These are phyloP conservation scores for Ephemerocybe angulata DNA, from an alignment of 768 basidiomycete genomes.

Conservation along the genomic window DNA sequence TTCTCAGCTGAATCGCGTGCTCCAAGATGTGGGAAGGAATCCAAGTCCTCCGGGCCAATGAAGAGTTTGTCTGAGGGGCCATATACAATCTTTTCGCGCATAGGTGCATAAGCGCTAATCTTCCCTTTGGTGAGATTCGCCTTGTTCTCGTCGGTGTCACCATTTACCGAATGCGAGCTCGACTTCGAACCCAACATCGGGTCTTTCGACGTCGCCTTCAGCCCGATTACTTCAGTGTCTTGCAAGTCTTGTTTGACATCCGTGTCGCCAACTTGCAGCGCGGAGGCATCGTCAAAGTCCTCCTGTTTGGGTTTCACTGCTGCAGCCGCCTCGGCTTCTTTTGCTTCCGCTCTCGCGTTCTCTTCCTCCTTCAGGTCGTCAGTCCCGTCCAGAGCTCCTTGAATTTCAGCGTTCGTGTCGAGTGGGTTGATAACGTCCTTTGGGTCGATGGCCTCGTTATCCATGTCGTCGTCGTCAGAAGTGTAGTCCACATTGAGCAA, in stretches of 20 bases:
- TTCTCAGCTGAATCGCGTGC: constrained; percentile 16
- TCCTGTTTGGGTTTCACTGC: constrained; percentile 33
- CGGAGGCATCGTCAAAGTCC: constrained; percentile 55
- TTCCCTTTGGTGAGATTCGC: constrained; percentile 37
- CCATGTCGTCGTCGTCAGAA: constrained; percentile 70
- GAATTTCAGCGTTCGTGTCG: constrained; percentile 49
- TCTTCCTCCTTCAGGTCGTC: not conserved
- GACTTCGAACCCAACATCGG: constrained; percentile 47
- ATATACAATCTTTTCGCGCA: constrained; percentile 63
- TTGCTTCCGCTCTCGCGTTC: constrained; percentile 2
- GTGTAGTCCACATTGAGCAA: constrained; percentile 49
- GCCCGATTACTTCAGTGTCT: constrained; percentile 21
- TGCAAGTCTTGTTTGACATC: not conserved
- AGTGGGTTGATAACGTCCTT: constrained; percentile 56
- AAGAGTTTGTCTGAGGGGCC: constrained; percentile 53
- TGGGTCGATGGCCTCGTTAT: constrained; percentile 54
- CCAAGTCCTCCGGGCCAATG: constrained; percentile 42
- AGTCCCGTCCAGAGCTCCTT: constrained; percentile 51
- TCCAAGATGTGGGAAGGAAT: constrained; percentile 14
- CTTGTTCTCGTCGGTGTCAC: constrained; percentile 29
- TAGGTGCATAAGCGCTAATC: constrained; percentile 46
- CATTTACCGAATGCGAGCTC: constrained; percentile 37
- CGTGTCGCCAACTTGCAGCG: constrained; percentile 2
- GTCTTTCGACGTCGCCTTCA: constrained; percentile 56
- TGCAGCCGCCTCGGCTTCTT: not conserved